Conservation (phyloP, 192 early-diverging fungal genomes). For the Coemansia sp. region DNA sequence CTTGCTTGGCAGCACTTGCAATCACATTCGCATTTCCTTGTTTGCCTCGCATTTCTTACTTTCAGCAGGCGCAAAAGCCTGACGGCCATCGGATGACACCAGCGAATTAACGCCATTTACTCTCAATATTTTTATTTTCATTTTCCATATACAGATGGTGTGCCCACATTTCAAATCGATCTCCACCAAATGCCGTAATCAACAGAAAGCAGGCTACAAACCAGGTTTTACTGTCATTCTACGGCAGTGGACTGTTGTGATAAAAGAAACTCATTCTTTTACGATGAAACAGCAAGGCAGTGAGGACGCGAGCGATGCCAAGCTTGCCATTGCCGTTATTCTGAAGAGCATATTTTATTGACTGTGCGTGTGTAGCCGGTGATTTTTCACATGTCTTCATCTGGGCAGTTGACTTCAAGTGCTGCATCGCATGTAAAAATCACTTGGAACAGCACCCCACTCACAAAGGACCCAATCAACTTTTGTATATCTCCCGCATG, state of each 20-base stretch:
- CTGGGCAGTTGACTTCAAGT: neutral
- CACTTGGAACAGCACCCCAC: too few relatives aligned
- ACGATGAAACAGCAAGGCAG: neutral
- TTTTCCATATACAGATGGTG: too few relatives aligned
- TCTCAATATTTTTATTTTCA: neutral
- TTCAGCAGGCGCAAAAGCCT: neutral
- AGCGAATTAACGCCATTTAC: neutral
- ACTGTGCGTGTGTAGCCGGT: neutral
- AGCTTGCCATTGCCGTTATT: neutral
- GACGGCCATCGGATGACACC: neutral
- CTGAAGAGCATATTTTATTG: neutral
- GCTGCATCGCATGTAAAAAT: neutral
- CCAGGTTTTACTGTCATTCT: neutral
- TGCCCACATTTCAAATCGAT: neutral
- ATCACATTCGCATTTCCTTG: conserved; percentile 5
- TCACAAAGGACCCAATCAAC: neutral
- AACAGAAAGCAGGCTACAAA: neutral
- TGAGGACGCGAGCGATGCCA: neutral
- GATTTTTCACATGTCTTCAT: neutral
- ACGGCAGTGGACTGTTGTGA: neutral
- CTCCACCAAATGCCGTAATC: neutral
- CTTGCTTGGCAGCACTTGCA: neutral
- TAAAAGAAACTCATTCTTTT: neutral
- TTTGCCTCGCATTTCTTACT: neutral
- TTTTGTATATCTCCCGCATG: neutral